Percentiles rank a stretch among this genome's conserved stretches.
phyloP scores from a whole-genome alignment of 164 flowering plant genomes.

The Aristolochia contorta region DNA sequence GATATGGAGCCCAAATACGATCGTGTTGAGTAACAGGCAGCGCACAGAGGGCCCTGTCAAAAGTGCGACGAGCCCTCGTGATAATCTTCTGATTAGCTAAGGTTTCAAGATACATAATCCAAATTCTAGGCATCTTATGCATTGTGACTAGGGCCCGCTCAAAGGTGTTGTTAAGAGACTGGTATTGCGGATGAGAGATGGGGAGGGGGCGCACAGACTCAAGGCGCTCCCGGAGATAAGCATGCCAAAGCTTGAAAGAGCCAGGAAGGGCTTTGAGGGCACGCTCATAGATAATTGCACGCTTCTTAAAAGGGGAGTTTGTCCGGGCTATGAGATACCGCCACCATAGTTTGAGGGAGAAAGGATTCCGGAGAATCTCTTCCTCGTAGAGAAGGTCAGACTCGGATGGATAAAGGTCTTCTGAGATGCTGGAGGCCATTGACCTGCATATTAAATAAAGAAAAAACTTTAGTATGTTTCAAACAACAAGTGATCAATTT shows the following conservation, averaged over 20 bases:
- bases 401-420: conserved; percentile 55
- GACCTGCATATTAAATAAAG: no score
- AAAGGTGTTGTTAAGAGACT: conserved; percentile 76
- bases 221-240: conserved; percentile 82
- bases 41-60: conserved; percentile 84
- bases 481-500: no score
- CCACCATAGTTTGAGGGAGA: conserved; percentile 85
- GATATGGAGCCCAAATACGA: conserved; percentile 74
- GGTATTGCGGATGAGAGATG: conserved; percentile 40
- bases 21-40: conserved; percentile 95
- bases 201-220: conserved; percentile 54
- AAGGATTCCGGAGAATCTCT: conserved; percentile 75
- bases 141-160: conserved; percentile 84
- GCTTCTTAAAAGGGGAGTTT: conserved; percentile 55
- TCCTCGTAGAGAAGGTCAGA: conserved; percentile 77
- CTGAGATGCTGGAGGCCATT: conserved; percentile 1
- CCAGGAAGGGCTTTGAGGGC: conserved; percentile 87
- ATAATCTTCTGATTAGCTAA: conserved; percentile 58
- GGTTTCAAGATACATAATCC: conserved; percentile 71
- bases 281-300: conserved; percentile 69
- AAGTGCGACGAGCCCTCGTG: conserved; percentile 50
- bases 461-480: no score
- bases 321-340: conserved; percentile 60
- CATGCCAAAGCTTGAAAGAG: conserved; percentile 93
- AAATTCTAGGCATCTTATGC: conserved; percentile 96